Evolutionary conservation across 2,329 filamentous ascomycete genomes (phyloP).

Genomic region (Huntiella decipiens): DNA sequence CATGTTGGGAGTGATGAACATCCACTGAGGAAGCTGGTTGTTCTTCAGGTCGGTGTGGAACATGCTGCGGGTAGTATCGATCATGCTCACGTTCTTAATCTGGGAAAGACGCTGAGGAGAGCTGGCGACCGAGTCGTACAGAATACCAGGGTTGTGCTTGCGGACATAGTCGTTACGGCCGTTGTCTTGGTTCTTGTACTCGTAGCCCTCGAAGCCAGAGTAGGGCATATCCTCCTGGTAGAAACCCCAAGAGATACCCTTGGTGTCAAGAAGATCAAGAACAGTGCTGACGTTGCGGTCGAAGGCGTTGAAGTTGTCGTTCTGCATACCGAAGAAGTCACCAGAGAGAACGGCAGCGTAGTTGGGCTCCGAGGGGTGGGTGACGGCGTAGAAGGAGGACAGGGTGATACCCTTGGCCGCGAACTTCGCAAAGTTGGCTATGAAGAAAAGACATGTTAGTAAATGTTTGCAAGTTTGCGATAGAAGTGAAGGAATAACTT

Average conservation of each 20-base stretch:
- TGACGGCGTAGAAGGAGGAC: slow-evolving; percentile 34
- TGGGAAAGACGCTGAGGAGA: slow-evolving; percentile 40
- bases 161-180: slow-evolving; percentile 60
- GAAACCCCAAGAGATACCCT: slow-evolving; percentile 45
- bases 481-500: slow-evolving; percentile 15
- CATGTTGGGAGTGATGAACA: slow-evolving; percentile 58
- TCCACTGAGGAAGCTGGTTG: slow-evolving; percentile 49
- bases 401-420: slow-evolving; percentile 18
- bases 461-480: too few relatives aligned
- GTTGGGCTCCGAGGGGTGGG: slow-evolving; percentile 59
- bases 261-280: slow-evolving; percentile 48
- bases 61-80: slow-evolving; percentile 24
- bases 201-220: slow-evolving; percentile 48
- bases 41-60: slow-evolving; percentile 49
- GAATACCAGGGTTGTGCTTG: slow-evolving; percentile 55
- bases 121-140: slow-evolving; percentile 45
- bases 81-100: slow-evolving; percentile 49
- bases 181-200: slow-evolving; percentile 44
- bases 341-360: slow-evolving; percentile 50
- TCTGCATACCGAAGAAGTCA: slow-evolving; percentile 54
- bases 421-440: slow-evolving; percentile 17
- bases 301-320: slow-evolving; percentile 43
- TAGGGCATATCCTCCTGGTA: slow-evolving; percentile 69
- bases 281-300: slow-evolving; percentile 45
- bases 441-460: not conserved